Evolutionary conservation across 2,329 filamentous ascomycete species (phyloP).

Genomic region (Arachnopeziza araneosa): DNA sequence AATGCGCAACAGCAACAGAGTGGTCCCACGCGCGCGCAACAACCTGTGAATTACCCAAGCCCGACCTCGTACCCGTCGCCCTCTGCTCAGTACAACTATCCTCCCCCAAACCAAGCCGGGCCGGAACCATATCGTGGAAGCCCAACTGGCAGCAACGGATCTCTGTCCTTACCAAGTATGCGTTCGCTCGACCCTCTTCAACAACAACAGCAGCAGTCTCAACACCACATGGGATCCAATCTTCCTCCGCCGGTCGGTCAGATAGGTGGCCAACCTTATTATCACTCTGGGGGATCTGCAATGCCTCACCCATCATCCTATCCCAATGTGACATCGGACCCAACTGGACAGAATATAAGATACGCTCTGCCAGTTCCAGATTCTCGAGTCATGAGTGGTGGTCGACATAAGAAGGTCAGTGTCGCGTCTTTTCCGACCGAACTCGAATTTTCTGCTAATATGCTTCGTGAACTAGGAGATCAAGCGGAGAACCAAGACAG

Average conservation of each 20-base stretch:
- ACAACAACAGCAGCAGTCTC: slow-evolving; percentile 27
- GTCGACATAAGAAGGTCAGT: slow-evolving; percentile 49
- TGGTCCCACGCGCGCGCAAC: slow-evolving; percentile 20
- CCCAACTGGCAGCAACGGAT: slow-evolving; percentile 39
- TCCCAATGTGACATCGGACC: slow-evolving; percentile 41
- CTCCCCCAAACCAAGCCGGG: slow-evolving; percentile 32
- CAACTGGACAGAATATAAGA: slow-evolving; percentile 42
- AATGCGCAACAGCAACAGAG: slow-evolving; percentile 23
- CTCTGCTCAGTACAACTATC: slow-evolving; percentile 41
- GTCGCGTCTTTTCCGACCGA: slow-evolving; percentile 5
- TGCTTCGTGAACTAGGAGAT: slow-evolving; percentile 49
- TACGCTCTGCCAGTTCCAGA: slow-evolving; percentile 50
- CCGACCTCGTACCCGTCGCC: slow-evolving; percentile 46
- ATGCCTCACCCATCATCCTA: slow-evolving; percentile 40
- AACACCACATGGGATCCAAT: slow-evolving; percentile 44
- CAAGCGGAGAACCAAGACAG: slow-evolving; percentile 69
- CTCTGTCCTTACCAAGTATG: slow-evolving; percentile 45
- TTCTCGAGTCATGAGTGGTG: slow-evolving; percentile 51
- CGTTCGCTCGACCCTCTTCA: slow-evolving; percentile 41
- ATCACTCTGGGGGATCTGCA: slow-evolving; percentile 35
- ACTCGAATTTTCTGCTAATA: slow-evolving; percentile 23
- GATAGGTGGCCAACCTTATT: slow-evolving; percentile 42
- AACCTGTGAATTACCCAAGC: slow-evolving; percentile 36
- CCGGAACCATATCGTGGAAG: slow-evolving; percentile 39
- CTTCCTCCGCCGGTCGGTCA: slow-evolving; percentile 47